Base-by-base conservation (phyloP, 2,329 filamentous ascomycete genomes). In the Alternaria arborescens region DNA sequence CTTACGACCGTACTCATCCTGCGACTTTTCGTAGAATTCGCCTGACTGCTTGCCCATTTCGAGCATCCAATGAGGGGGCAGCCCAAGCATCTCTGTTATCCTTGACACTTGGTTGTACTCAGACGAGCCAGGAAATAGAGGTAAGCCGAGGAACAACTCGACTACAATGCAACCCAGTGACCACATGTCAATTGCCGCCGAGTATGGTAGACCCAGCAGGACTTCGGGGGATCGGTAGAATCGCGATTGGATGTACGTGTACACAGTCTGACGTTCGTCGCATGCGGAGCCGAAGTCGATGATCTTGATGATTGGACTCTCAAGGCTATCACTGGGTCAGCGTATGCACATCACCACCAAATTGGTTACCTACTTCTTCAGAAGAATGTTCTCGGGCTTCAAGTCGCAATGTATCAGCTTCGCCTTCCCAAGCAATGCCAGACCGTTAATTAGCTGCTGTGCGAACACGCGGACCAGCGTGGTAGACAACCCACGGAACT, bases 131-230 rank as follows among this genome's bases (percentile, higher is more conserved):
- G 95, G 95, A 79, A 99, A 99, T 3, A 99, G 81, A 1, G 95
- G 95, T 51, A 99, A 84, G 46, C 95, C 95, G 1, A 99, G 85
- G 84, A 99, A 99, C 18, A 99, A 85, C 79, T 99, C 95, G 24
- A 99, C 95, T 16, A 99, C 94, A 69, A 99, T 99, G 80, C 95
- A 99, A 55, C 95, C 95, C 44, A 99, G 83, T 5, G 95, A 99
- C 95, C 95, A 99, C 94, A 99, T 99, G 76, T 99, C 95, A 74
- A 99, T 99, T 43, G 95, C 95, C 5, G 95, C 97, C 14, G 95
- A 98, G 78, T 99, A 99, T 61, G 95, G 95, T 48, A 99, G 82
- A 4, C 95, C 95, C n/a, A 99, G 84, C 38, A 99, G 81, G 12
- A 99, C 95, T 78, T 99, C 95, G 1, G 95, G 95, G 0, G 95